phyloP scores from a whole-genome alignment of 1,139 yeast genomes.

The Diutina ranongensis region DNA sequence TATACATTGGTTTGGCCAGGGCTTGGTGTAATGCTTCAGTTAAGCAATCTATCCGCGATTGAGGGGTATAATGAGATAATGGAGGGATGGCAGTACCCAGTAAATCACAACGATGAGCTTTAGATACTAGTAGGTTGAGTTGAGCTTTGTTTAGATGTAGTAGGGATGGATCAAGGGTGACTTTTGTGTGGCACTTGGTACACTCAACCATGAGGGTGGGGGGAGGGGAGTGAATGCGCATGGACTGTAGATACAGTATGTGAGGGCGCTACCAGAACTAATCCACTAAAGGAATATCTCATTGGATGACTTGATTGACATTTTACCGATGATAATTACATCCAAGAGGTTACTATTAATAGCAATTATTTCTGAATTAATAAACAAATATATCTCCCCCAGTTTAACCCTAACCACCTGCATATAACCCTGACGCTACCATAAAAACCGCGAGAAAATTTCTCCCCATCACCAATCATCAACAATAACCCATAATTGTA shows the following conservation, averaged over 20 bases:
- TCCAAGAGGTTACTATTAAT: no score
- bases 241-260: no score
- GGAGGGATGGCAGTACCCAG: constrained; percentile 7
- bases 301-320: no score
- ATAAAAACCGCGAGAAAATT: no score
- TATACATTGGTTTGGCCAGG: constrained; percentile 10
- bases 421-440: no score
- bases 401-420: constrained; percentile 1
- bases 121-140: constrained; percentile 19
- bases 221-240: no score
- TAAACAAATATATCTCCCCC: no score
- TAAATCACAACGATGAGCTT: constrained; percentile 8
- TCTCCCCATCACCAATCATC: no score
- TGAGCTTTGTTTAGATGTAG: constrained; percentile 22
- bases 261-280: no score
- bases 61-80: constrained; percentile 22
- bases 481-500: neutral
- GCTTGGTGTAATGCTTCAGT: constrained; percentile 7
- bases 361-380: no score
- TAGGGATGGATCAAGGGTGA: constrained; percentile 21
- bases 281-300: no score
- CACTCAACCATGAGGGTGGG: constrained; percentile 17
- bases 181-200: constrained; percentile 24
- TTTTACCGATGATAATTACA: no score
- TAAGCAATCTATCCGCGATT: constrained; percentile 21